A percentile compares a stretch with the other conserved stretches of the same genome.
Evolutionary conservation across 495 filamentous ascomycete species (phyloP).

Genomic region (Penicillium cosmopolitanum): DNA sequence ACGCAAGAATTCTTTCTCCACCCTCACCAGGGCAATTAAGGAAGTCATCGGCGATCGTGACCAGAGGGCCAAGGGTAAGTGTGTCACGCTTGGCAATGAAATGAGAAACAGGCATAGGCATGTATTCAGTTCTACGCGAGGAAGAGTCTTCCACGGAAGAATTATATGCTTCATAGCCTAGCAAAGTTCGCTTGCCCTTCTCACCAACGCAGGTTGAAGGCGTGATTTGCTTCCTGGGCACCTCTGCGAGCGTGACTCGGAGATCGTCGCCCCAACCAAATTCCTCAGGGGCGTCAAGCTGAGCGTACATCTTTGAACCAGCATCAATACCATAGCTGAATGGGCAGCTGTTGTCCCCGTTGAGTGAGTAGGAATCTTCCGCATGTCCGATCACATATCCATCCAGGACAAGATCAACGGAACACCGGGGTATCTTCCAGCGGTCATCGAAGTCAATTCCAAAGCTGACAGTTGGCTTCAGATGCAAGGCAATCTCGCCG

Average conservation of each 20-base stretch:
- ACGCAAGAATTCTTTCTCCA: slow-evolving; percentile 1
- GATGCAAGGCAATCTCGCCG: slow-evolving; percentile 8
- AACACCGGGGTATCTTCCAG: slow-evolving; percentile 22
- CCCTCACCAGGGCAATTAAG: slow-evolving; percentile 1
- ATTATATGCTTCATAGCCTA: background rate
- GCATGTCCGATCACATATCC: slow-evolving; percentile 22
- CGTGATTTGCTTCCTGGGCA: slow-evolving; percentile 1
- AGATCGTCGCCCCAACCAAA: slow-evolving; percentile 10
- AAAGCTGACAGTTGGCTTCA: slow-evolving; percentile 29
- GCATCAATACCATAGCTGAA: slow-evolving; percentile 33
- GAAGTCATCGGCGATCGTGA: background rate
- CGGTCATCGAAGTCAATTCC: slow-evolving; percentile 29
- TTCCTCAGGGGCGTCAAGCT: slow-evolving; percentile 17
- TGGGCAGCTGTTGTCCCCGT: slow-evolving; percentile 22
- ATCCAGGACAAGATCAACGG: slow-evolving; percentile 27
- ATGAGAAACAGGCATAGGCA: slow-evolving; percentile 1
- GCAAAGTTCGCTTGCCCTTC: slow-evolving; percentile 1
- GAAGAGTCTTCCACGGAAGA: slow-evolving; percentile 1
- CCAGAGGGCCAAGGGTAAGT: background rate
- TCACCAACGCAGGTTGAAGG: slow-evolving; percentile 1
- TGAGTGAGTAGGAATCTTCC: slow-evolving; percentile 5
- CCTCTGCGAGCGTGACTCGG: slow-evolving; percentile 1
- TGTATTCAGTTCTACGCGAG: slow-evolving; percentile 1
- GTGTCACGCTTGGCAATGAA: slow-evolving; percentile 1
- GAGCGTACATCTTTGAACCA: slow-evolving; percentile 25